A percentile compares a stretch with the other conserved stretches of the same genome.
These are phyloP conservation scores for Xylariaceae sp. DNA, from an alignment of 2,329 filamentous ascomycete genomes.

Conservation along the genomic window DNA sequence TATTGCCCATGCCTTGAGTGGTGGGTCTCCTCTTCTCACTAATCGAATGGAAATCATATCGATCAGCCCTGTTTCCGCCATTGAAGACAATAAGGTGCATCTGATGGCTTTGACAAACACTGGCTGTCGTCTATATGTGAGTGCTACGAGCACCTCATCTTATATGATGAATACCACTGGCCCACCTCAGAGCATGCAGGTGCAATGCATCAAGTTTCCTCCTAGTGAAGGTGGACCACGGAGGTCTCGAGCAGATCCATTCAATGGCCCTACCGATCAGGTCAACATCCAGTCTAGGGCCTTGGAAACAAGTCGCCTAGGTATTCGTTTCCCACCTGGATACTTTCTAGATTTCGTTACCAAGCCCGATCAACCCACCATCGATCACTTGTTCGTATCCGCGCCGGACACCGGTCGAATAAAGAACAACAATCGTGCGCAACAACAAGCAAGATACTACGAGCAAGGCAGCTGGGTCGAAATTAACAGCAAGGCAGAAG, in stretches of 20 bases:
- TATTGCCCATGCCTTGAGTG: conserved; percentile 77
- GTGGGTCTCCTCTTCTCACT: conserved; percentile 65
- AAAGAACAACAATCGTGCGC: conserved; percentile 51
- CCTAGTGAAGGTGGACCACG: conserved; percentile 47
- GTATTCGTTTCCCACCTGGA: conserved; percentile 72
- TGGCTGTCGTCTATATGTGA: conserved; percentile 88
- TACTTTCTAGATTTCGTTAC: conserved; percentile 84
- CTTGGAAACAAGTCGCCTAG: conserved; percentile 47
- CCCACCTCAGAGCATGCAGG: conserved; percentile 90
- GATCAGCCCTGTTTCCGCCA: conserved; percentile 77
- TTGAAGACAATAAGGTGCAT: conserved; percentile 77
- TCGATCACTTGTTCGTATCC: conserved; percentile 74
- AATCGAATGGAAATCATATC: conserved; percentile 72
- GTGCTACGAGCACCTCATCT: conserved; percentile 74
- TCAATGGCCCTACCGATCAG: conserved; percentile 34
- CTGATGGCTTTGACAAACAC: conserved; percentile 87
- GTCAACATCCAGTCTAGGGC: conserved; percentile 46
- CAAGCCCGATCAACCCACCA: conserved; percentile 54
- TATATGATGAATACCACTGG: conserved; percentile 60
- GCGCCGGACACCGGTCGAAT: conserved; percentile 87
- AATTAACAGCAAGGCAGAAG: conserved; percentile 69
- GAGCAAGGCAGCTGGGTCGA: conserved; percentile 80
- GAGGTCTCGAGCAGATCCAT: conserved; percentile 21
- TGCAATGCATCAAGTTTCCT: conserved; percentile 95
- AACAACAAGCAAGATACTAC: conserved; percentile 55